These are phyloP conservation scores for Auricularia cornea DNA, from an alignment of 768 basidiomycete genomes.

Conservation along the genomic window DNA sequence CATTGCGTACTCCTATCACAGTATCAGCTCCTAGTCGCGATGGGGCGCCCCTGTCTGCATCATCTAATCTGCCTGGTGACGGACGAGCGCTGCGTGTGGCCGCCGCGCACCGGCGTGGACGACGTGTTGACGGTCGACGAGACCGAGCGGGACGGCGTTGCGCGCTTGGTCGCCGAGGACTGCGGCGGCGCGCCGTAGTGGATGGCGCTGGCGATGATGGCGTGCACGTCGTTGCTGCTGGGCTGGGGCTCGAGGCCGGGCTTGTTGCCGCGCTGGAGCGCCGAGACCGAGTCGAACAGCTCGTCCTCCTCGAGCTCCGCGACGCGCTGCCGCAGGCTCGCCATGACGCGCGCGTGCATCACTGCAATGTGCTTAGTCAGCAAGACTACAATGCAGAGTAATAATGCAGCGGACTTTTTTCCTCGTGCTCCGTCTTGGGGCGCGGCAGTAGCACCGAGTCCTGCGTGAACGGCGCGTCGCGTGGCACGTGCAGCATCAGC, in stretches of 20 bases:
- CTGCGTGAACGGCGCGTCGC: background rate
- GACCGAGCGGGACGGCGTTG: background rate
- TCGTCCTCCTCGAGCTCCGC: slow-evolving; percentile 9
- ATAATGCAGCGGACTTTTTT: background rate
- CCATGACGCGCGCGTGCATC: slow-evolving; percentile 6
- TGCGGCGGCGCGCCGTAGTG: background rate
- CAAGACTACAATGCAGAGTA: background rate
- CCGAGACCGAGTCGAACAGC: slow-evolving; percentile 6
- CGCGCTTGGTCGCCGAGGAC: background rate
- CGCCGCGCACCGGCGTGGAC: background rate
- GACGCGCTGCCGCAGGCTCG: slow-evolving; percentile 5
- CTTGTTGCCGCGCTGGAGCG: slow-evolving; percentile 1
- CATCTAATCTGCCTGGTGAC: no score
- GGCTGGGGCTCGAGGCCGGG: background rate
- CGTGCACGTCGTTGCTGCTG: background rate
- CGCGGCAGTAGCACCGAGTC: background rate
- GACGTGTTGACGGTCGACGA: background rate
- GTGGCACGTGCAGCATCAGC: background rate
- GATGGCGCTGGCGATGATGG: background rate
- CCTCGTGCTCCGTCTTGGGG: background rate
- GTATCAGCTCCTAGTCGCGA: no score
- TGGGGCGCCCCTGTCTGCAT: no score
- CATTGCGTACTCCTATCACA: no score
- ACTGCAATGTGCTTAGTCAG: background rate
- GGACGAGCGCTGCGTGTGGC: no score